phyloP scores from a whole-genome alignment of 192 early-diverging fungal genomes.

The Funneliformis geosporum region DNA sequence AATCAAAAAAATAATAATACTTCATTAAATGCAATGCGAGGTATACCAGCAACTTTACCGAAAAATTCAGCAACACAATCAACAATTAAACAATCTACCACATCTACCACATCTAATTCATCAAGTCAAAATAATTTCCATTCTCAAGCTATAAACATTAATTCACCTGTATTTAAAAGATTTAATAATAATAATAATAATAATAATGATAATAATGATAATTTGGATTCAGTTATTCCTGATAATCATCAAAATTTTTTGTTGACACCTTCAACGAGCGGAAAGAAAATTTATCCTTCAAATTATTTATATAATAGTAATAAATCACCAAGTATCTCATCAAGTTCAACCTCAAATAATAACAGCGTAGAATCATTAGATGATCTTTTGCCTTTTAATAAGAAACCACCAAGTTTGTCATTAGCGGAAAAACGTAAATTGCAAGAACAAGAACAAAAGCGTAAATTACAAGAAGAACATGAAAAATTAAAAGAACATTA shows the following conservation, averaged over 20 bases:
- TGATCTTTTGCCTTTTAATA: constrained; percentile 15
- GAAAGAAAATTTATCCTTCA: not conserved
- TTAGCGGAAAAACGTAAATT: constrained; percentile 12
- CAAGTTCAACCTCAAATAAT: not conserved
- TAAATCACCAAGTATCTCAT: not conserved
- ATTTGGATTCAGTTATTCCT: not conserved
- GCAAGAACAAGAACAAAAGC: constrained; percentile 15
- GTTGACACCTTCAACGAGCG: not conserved
- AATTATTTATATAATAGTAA: not conserved
- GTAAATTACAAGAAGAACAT: constrained; percentile 9
- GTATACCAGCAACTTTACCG: no score
- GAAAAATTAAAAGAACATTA: constrained; percentile 1
- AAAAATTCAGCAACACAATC: not conserved
- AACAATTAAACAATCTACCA: not conserved
- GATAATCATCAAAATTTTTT: not conserved
- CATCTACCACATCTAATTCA: not conserved
- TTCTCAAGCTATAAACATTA: constrained; percentile 4
- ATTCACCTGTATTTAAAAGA: constrained; percentile 17
- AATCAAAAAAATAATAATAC: not conserved
- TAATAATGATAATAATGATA: not conserved
- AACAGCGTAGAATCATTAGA: not conserved
- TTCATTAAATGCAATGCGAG: not conserved
- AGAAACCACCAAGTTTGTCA: not conserved
- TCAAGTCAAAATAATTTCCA: not conserved
- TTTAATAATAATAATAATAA: constrained; percentile 12